Base-by-base conservation (phyloP, 805 yeast species). In the Jamesozyma spencerorum region DNA sequence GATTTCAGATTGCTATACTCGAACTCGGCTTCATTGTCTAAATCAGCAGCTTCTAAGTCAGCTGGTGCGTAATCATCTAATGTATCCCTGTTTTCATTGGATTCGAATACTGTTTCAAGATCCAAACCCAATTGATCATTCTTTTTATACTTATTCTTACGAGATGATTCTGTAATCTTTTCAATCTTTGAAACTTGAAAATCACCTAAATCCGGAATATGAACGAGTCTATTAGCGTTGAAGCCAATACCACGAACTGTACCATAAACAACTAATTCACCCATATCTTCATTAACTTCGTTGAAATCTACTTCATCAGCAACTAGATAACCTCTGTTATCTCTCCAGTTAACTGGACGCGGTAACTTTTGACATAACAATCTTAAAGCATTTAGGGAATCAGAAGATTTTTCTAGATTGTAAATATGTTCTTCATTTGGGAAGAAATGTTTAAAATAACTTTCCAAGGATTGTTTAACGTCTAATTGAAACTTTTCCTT, bases 201-300 rank as follows among this genome's bases (percentile, higher is more conserved):
- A 60, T 92, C 97, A 14, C 98, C 99, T 45, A 72, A 69, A 1
- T 88, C 95, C 3, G 95, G 95, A 26, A 94, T 66, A 57, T 90
- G 95, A 30, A 94, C 75, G 40, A 85, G 63, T 52, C 87, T 72
- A 57, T 88, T 77, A 2, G 83, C 75, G 48, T 78, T 75, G 62
- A 92, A 79, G 0, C 95, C 95, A 36, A 71, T 64, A 41, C 97
- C 98, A 59, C 99, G 75, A 4, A 85, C 86, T 4, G 77, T 73
- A 37, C 98, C 99, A 56, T 79, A 81, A 5, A 92, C 72, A 5
- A 74, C 74, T 30, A 87, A 57, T 22, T 65, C 54, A 6, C 67
- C 69, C 33, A 52, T 48, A 41, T 48, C 53, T 30, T 41, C 48
- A 18, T 45, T 42, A 18, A 39, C 34, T 41, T 60, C 65, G 20